These are phyloP conservation scores for Termitomyces sp. DNA, from an alignment of 768 basidiomycete genomes.

Conservation along the genomic window DNA sequence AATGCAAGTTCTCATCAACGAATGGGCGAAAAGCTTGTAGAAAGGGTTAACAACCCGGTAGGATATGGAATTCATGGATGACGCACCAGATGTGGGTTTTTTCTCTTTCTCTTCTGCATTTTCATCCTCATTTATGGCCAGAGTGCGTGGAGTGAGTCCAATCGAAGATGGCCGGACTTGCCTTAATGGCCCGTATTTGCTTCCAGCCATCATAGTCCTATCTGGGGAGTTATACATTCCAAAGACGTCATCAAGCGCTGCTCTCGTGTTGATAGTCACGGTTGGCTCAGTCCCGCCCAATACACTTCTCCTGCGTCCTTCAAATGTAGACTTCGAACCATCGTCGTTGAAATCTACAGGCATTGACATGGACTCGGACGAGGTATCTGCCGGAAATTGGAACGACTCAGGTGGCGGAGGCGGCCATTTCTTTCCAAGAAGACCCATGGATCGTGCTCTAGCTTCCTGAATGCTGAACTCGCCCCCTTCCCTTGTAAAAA, in stretches of 20 bases:
- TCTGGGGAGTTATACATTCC: slow-evolving; percentile 94
- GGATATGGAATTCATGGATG: slow-evolving; percentile 3
- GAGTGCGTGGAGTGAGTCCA: slow-evolving; percentile 27
- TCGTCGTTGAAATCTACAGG: slow-evolving; percentile 60
- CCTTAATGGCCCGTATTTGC: slow-evolving; percentile 68
- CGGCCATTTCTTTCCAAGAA: slow-evolving; percentile 83
- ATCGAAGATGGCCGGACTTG: slow-evolving; percentile 59
- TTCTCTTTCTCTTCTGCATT: slow-evolving; percentile 27
- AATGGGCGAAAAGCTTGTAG: slow-evolving; percentile 60
- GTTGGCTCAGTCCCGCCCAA: slow-evolving; percentile 62
- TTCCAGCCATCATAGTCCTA: slow-evolving; percentile 63
- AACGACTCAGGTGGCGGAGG: slow-evolving; percentile 46
- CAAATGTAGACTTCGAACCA: slow-evolving; percentile 38
- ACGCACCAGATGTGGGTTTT: slow-evolving; percentile 30
- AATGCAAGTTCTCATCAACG: slow-evolving; percentile 52
- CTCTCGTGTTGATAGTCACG: slow-evolving; percentile 95
- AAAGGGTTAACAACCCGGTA: slow-evolving; percentile 11
- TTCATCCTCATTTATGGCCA: slow-evolving; percentile 27
- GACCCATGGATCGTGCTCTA: slow-evolving; percentile 74
- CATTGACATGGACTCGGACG: slow-evolving; percentile 29
- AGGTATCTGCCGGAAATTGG: slow-evolving; percentile 11
- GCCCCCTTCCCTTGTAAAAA: slow-evolving; percentile 70
- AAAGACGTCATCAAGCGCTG: slow-evolving; percentile 90
- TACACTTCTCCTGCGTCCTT: slow-evolving; percentile 36
- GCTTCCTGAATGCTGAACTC: slow-evolving; percentile 88